Conservation (phyloP, 768 basidiomycete species). For the Suillus tomentosus region DNA sequence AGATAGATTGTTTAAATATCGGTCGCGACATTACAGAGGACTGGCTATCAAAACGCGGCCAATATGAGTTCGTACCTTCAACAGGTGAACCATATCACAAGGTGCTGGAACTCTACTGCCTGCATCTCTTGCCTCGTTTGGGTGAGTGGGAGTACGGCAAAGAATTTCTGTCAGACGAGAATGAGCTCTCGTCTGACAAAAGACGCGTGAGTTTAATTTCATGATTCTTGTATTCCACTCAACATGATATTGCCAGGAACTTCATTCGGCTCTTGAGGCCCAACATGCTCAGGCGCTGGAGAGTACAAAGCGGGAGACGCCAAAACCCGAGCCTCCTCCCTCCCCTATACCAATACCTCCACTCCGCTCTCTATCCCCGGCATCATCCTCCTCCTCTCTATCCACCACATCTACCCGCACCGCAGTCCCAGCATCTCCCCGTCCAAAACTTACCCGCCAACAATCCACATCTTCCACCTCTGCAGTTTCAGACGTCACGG, state of each 20-base stretch:
- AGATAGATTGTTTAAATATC: constrained; percentile 59
- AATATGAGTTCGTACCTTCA: constrained; percentile 30
- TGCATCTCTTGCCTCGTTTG: constrained; percentile 70
- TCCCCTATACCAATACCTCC: constrained; percentile 25
- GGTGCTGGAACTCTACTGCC: constrained; percentile 73
- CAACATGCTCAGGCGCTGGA: constrained; percentile 39
- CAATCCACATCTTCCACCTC: constrained; percentile 26
- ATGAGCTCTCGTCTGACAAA: constrained; percentile 52
- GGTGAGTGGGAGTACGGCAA: constrained; percentile 80
- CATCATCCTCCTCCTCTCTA: constrained; percentile 66
- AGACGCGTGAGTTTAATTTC: constrained; percentile 49
- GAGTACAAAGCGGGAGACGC: constrained; percentile 23
- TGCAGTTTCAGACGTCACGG: constrained; percentile 26
- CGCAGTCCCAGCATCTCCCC: constrained; percentile 48
- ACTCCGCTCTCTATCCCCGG: constrained; percentile 44
- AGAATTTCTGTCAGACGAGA: constrained; percentile 75
- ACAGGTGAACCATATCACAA: constrained; percentile 66
- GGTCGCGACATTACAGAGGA: constrained; percentile 75
- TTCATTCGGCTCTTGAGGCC: constrained; percentile 28
- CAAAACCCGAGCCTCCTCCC: constrained; percentile 18
- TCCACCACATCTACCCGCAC: constrained; percentile 77
- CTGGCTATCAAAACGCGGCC: constrained; percentile 67
- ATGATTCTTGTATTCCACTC: constrained; percentile 5
- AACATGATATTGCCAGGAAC: neutral
- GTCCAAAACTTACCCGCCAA: constrained; percentile 19